Conservation (phyloP, 1,284 basidiomycete genomes). For the Malassezia yamatoensis region DNA sequence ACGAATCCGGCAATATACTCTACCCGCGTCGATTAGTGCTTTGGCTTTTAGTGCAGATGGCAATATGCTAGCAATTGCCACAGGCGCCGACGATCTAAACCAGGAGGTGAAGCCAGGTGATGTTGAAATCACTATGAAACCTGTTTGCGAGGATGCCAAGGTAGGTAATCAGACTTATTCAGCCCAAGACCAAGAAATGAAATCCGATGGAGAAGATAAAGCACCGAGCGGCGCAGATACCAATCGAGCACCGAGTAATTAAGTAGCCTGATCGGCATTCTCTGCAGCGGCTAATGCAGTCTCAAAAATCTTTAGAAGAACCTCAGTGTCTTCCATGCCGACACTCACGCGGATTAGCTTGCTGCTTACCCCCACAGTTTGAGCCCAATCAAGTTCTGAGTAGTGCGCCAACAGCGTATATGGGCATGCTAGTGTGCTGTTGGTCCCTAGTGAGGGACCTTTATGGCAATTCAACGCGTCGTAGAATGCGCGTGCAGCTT, state of each 20-base stretch:
- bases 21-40: slow-evolving; percentile 25
- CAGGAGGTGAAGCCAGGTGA: slow-evolving; percentile 19
- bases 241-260: background rate
- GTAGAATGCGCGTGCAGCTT: slow-evolving; percentile 72
- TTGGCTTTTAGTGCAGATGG: slow-evolving; percentile 32
- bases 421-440: slow-evolving; percentile 86
- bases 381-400: slow-evolving; percentile 82
- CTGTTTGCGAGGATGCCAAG: slow-evolving; percentile 32
- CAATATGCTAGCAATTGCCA: slow-evolving; percentile 27
- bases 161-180: slow-evolving; percentile 6
- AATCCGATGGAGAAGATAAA: background rate
- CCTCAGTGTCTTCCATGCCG: slow-evolving; percentile 69
- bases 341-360: slow-evolving; percentile 79
- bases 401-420: slow-evolving; percentile 91
- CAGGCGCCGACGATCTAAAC: slow-evolving; percentile 26
- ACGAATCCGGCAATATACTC: slow-evolving; percentile 70
- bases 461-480: slow-evolving; percentile 74
- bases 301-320: slow-evolving; percentile 59
- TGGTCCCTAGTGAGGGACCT: slow-evolving; percentile 87
- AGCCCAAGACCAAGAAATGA: slow-evolving; percentile 12
- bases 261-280: slow-evolving; percentile 2
- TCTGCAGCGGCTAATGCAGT: slow-evolving; percentile 61
- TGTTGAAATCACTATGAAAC: slow-evolving; percentile 20
- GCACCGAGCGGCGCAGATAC: no score
- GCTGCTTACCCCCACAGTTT: slow-evolving; percentile 69